Evolutionary conservation across 139 green algal species (phyloP).

Genomic region (Chlorella sp.): DNA sequence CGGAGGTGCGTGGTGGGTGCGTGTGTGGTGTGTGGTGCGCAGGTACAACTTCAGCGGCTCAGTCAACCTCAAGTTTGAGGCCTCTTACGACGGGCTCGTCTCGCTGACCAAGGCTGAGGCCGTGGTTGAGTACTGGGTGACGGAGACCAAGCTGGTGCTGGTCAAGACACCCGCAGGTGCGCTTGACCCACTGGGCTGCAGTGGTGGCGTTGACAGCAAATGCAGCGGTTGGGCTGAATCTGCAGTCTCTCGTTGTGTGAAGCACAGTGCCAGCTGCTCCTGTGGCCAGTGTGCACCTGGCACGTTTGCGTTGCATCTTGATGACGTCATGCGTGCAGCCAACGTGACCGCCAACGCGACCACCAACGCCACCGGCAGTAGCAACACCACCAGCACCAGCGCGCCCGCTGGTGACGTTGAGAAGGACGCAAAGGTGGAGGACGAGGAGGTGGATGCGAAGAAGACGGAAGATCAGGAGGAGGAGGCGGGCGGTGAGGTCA

Average conservation of each 20-base stretch:
- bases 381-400: slow-evolving; percentile 12
- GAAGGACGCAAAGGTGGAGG: slow-evolving; percentile 16
- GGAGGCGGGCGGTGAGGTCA: slow-evolving; percentile 11
- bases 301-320: no score
- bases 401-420: neutral
- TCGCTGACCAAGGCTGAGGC: slow-evolving; percentile 58
- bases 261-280: no score
- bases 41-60: slow-evolving; percentile 50
- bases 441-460: slow-evolving; percentile 17
- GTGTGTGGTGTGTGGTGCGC: neutral
- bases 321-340: no score
- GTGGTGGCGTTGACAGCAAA: no score
- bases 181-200: no score
- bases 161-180: slow-evolving; percentile 22
- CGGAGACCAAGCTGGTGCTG: slow-evolving; percentile 43
- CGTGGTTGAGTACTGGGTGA: slow-evolving; percentile 41
- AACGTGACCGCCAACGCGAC: neutral
- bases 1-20: no score
- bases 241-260: no score
- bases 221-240: no score
- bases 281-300: no score
- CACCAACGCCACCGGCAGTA: slow-evolving; percentile 2
- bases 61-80: slow-evolving; percentile 41
- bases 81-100: slow-evolving; percentile 67
- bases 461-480: neutral